Base-by-base conservation (phyloP, 2,329 filamentous ascomycete genomes). In the Aspergillus awamori region DNA sequence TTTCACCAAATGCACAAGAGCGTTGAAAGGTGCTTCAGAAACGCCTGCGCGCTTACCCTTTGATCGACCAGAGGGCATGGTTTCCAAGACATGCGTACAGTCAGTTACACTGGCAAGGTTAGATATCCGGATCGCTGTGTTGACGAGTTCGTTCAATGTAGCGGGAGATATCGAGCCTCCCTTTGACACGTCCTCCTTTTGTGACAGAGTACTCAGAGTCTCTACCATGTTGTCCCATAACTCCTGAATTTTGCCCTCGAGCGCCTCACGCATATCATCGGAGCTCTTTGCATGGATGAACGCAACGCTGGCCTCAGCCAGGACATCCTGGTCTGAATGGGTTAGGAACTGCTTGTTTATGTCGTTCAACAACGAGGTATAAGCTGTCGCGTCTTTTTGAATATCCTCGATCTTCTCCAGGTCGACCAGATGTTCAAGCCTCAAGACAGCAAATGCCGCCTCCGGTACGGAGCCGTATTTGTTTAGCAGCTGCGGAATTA, bases 281-380 rank as follows among this genome's bases (percentile, higher is more conserved):
- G 92, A 94, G 63, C 88, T 89, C 65, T 91, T 89, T 8, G 94
- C 93, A 72, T 96, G 92, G 33, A 97, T 80, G 39, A 99, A 86
- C 5, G 93, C 91, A 22, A 87, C 84, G 28, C 90, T 89, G 13
- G 93, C 94, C 75, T 97, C 93, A 10, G 87, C 87, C 49, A 99
- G 83, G 17, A 98, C 93, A 58, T 86, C 86, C 69, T 91, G 90
- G 70, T 96, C 92, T 47, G 91, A 91, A 72, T 99, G 95, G n/a
- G 92, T 88, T 69, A 90, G 88, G 78, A 99, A 98, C 70, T 99
- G 95, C 60, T 92, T 92, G 75, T 91, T 93, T 68, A 98, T 92
- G 70, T 97, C 93, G 67, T 97, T 93, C 1, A 99, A 82, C 30
- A 98, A 80, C 22, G 89, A 87, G 6, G 89, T 86, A 72, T 96